phyloP scores from a whole-genome alignment of 305 asterid genomes.

The Withania somnifera region DNA sequence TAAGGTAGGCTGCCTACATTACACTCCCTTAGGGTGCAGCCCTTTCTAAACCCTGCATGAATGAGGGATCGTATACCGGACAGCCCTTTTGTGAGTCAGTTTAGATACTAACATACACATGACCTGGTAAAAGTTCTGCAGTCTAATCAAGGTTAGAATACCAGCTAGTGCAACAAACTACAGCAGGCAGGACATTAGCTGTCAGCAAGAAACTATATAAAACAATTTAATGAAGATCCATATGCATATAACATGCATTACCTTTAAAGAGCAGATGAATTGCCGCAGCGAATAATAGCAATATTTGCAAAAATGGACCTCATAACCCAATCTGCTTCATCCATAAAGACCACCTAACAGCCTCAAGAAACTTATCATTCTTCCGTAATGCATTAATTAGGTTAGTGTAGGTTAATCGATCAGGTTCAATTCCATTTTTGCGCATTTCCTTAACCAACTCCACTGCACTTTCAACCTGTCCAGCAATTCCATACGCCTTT shows the following conservation, averaged over 20 bases:
- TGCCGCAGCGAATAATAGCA: not conserved
- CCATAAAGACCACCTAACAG: conserved; percentile 96
- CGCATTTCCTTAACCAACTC: conserved; percentile 80
- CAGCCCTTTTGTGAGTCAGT: not conserved
- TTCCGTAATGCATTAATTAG: conserved; percentile 50
- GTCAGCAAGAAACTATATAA: not conserved
- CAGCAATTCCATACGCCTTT: conserved; percentile 87
- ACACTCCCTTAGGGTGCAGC: no score
- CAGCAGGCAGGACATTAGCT: not conserved
- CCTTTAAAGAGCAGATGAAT: not conserved
- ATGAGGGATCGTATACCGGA: no score
- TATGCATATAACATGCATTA: not conserved
- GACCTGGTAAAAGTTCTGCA: not conserved
- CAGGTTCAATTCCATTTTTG: conserved; percentile 58
- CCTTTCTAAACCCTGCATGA: no score
- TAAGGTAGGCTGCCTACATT: no score
- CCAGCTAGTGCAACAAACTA: not conserved
- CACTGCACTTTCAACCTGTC: conserved; percentile 76
- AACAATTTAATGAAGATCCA: not conserved
- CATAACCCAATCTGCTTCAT: conserved; percentile 78
- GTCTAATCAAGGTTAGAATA: not conserved
- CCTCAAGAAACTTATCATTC: conserved; percentile 81
- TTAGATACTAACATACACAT: not conserved
- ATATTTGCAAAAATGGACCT: not conserved
- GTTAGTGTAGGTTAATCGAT: conserved; percentile 51